Conservation (phyloP, 106 monocot genomes). For the Apostasia ramifera region DNA sequence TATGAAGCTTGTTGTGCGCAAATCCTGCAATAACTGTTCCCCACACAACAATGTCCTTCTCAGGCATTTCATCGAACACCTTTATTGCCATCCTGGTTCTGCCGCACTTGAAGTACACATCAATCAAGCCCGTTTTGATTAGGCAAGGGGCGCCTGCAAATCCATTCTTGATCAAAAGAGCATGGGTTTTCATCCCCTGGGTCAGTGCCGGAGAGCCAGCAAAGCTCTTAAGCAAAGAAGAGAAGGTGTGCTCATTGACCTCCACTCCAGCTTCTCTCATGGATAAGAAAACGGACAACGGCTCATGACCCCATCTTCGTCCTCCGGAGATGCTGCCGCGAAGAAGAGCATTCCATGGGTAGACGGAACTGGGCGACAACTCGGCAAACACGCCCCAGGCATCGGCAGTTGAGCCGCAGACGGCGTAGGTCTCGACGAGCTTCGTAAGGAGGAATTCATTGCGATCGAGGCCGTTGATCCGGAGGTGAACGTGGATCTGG, state of each 20-base stretch:
- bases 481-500: slow-evolving; percentile 62
- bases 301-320: slow-evolving; percentile 24
- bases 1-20: slow-evolving; percentile 51
- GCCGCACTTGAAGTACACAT: slow-evolving; percentile 86
- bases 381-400: slow-evolving; percentile 34
- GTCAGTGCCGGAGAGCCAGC: slow-evolving; percentile 52
- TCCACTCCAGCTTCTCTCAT: slow-evolving; percentile 60
- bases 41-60: slow-evolving; percentile 71
- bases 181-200: slow-evolving; percentile 57
- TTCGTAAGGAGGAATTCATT: slow-evolving; percentile 67
- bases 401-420: slow-evolving; percentile 40
- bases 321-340: slow-evolving; percentile 39
- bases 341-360: slow-evolving; percentile 75
- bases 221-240: slow-evolving; percentile 75
- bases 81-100: slow-evolving; percentile 50
- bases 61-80: slow-evolving; percentile 79
- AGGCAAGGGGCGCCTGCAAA: slow-evolving; percentile 21
- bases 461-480: slow-evolving; percentile 35
- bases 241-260: slow-evolving; percentile 63
- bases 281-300: slow-evolving; percentile 33
- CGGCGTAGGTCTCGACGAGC: slow-evolving; percentile 60
- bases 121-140: slow-evolving; percentile 56
- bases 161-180: slow-evolving; percentile 60
- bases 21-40: slow-evolving; percentile 81
- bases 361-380: slow-evolving; percentile 14